Conservation (phyloP, 1,284 basidiomycete species). For the Puccinia coronata region DNA sequence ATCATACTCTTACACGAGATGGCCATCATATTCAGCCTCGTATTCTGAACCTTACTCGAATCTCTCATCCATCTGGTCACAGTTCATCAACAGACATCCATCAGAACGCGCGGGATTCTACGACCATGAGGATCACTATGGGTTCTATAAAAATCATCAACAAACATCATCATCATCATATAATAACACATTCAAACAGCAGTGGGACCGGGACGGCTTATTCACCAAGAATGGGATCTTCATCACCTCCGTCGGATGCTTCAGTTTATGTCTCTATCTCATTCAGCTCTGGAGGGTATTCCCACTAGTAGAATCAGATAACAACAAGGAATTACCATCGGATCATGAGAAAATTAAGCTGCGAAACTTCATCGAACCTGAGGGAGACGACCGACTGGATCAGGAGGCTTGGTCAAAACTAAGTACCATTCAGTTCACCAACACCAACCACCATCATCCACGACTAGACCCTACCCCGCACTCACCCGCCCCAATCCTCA, state of each 20-base stretch:
- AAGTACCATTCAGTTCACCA: conserved; percentile 9
- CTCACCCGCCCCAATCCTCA: background rate
- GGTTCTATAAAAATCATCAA: background rate
- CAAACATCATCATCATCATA: background rate
- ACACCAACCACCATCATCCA: background rate
- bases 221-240: conserved; percentile 40
- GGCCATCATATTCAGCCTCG: background rate
- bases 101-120: conserved; percentile 1
- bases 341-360: conserved; percentile 1
- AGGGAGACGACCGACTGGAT: conserved; percentile 29
- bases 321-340: background rate
- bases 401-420: conserved; percentile 27
- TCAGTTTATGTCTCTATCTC: conserved; percentile 4
- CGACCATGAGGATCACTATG: background rate
- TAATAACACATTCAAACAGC: conserved; percentile 37
- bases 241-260: conserved; percentile 21
- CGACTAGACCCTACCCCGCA: background rate
- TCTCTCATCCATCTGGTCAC: background rate
- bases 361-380: conserved; percentile 6
- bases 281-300: conserved; percentile 25
- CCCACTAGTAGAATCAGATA: background rate
- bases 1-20: background rate
- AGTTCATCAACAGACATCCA: conserved; percentile 7
- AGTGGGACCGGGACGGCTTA: conserved; percentile 35
- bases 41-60: background rate